Evolutionary conservation across 805 yeast genomes (phyloP).

Genomic region (Komagataella ulmi): DNA sequence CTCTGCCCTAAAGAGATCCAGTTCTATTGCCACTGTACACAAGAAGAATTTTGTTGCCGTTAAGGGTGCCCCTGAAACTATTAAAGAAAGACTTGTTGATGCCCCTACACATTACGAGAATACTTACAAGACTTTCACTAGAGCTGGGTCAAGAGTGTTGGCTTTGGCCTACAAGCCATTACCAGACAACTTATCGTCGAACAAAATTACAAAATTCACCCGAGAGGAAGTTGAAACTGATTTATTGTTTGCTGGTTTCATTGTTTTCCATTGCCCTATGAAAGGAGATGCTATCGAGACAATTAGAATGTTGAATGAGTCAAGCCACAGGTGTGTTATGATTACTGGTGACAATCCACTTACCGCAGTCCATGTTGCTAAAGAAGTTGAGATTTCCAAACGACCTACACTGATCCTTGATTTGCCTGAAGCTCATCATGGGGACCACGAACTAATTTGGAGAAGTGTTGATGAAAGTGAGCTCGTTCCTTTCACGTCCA

Average conservation of each 20-base stretch:
- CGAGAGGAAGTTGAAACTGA: constrained; percentile 70
- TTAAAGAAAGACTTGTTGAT: constrained; percentile 55
- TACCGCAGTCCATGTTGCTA: constrained; percentile 96
- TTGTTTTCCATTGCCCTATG: constrained; percentile 95
- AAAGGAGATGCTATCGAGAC: constrained; percentile 88
- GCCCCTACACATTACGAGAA: constrained; percentile 77
- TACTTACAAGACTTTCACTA: constrained; percentile 77
- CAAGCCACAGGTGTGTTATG: constrained; percentile 93
- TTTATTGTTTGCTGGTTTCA: constrained; percentile 77
- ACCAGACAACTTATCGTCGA: constrained; percentile 32
- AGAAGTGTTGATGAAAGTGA: constrained; percentile 70
- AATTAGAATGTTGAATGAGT: constrained; percentile 83
- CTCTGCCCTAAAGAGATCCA: constrained; percentile 87
- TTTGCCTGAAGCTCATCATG: constrained; percentile 60
- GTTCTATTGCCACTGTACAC: constrained; percentile 59
- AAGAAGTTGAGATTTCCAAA: constrained; percentile 78
- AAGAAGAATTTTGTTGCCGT: constrained; percentile 63
- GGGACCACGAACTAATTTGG: constrained; percentile 58
- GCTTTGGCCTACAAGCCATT: constrained; percentile 84
- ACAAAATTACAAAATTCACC: constrained; percentile 41
- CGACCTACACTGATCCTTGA: constrained; percentile 80
- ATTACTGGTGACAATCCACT: constrained; percentile 98
- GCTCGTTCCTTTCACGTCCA: constrained; percentile 51
- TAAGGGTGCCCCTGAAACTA: constrained; percentile 98
- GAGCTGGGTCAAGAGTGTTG: constrained; percentile 91